A percentile compares a stretch with the other conserved stretches of the same genome.
phyloP scores from a whole-genome alignment of 2,329 filamentous ascomycete genomes.

The Incumbomyces delicatus region DNA sequence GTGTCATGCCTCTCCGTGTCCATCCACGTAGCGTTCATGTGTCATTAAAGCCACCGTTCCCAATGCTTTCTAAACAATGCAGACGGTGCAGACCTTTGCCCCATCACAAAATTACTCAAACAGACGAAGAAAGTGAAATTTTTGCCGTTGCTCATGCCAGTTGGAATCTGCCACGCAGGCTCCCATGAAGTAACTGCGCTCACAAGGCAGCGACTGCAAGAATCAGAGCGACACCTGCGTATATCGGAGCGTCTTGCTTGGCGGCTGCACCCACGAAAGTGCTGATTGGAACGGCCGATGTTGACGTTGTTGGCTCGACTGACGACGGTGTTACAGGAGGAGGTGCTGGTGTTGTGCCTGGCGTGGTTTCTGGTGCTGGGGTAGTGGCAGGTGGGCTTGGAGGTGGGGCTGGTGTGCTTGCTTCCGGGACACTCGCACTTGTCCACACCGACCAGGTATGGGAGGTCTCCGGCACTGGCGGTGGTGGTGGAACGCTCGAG shows the following conservation, averaged over 20 bases:
- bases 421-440: constrained; percentile 5
- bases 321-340: not conserved
- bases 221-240: constrained; percentile 5
- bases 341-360: not conserved
- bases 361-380: not conserved
- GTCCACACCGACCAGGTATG: constrained; percentile 7
- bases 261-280: constrained; percentile 3
- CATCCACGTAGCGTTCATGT: not conserved
- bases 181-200: not conserved
- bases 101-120: not conserved
- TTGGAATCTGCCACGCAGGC: not conserved
- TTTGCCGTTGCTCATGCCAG: not conserved
- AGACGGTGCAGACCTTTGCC: not conserved
- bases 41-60: constrained; percentile 5
- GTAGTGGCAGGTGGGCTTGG: constrained; percentile 10
- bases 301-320: constrained; percentile 2
- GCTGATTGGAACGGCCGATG: not conserved
- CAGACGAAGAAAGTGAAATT: not conserved
- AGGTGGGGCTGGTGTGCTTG: constrained; percentile 6
- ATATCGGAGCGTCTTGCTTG: not conserved
- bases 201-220: constrained; percentile 3
- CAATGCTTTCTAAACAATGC: not conserved
- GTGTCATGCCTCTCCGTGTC: not conserved
- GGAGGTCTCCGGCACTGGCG: not conserved
- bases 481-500: not conserved